Evolutionary conservation across 768 basidiomycete species (phyloP), one percentile per base, ranked within the genome.

Genomic region (Lactarius pseudohatsudake): DNA sequence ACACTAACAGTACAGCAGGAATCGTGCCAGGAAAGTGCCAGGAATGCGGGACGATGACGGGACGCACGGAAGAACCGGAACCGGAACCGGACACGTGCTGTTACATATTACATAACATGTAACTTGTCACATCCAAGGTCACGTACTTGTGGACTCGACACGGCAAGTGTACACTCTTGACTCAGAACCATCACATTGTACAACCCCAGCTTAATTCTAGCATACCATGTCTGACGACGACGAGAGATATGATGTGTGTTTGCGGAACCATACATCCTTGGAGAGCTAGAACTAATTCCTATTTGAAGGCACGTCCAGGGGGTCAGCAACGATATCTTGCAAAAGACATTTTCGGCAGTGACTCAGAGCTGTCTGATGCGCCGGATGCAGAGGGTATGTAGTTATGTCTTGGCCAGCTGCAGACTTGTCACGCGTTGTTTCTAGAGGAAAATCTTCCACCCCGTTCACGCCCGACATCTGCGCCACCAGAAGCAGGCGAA

Each of bases 401-500:
- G 11, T 22, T 56, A 4, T 30, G 16, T 30, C 6, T 8, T 22
- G 0, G 34, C 26, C 20, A 13, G 34, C 11, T 40, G 10, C 55
- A 8, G 18, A 57, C 50, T 13, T 18, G 13, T 61, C 38, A 55
- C 5, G 11, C 2, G 22, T 13, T n/a, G 26, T 53, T 15, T 40
- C 1, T 57, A 66, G 69, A 78, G 71, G 81, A 77, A 56, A 81
- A 80, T 47, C 76, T 78, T 53, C 80, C 79, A 57, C 78, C 76
- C 62, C 77, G 78, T 38, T 75, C 79, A 65, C 76, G 73, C 5
- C 74, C 70, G 26, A 76, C 75, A 47, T 56, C 74, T 28, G 66
- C 58, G 2, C 69, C 76, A 36, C 64, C 72, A 54, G 76, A 75
- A 58, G 79, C 77, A 16, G 81, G 78, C 62, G 77, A 77, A 26